These are phyloP conservation scores for Porosira glacialis DNA, from an alignment of 352 stramenopile genomes.

Conservation along the genomic window DNA sequence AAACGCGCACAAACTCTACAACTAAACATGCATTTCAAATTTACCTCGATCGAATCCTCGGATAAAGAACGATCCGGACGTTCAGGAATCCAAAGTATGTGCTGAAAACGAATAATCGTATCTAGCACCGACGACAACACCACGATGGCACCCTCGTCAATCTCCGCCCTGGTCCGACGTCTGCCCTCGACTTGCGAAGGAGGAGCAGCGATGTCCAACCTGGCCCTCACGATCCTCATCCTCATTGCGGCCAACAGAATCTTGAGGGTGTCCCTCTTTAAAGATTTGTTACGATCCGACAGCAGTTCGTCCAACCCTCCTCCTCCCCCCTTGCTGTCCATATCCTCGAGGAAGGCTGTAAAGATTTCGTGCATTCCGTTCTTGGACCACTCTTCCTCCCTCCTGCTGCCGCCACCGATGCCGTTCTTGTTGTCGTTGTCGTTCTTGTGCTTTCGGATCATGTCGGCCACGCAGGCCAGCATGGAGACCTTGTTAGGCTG, in stretches of 20 bases:
- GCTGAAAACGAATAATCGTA: constrained; percentile 41
- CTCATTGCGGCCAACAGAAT: constrained; percentile 35
- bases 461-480: too few relatives aligned
- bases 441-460: too few relatives aligned
- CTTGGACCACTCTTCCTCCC: too few relatives aligned
- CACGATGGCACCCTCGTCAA: constrained; percentile 22
- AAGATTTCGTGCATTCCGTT: too few relatives aligned
- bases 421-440: too few relatives aligned
- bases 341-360: constrained; percentile 19
- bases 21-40: constrained; percentile 33
- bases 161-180: constrained; percentile 14
- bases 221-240: constrained; percentile 23
- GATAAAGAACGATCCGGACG: constrained; percentile 35
- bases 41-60: constrained; percentile 19
- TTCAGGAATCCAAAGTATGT: constrained; percentile 40
- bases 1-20: constrained; percentile 23
- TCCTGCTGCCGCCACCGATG: too few relatives aligned
- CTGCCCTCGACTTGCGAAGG: too few relatives aligned
- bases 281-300: constrained; percentile 13
- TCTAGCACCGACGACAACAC: constrained; percentile 27
- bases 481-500: too few relatives aligned
- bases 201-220: constrained; percentile 19
- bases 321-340: constrained; percentile 29
- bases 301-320: constrained; percentile 41
- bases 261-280: constrained; percentile 24